Percentiles rank a stretch among this genome's conserved stretches.
phyloP scores from a whole-genome alignment of 495 filamentous ascomycete genomes.

The Aspergillus mulundensis region DNA sequence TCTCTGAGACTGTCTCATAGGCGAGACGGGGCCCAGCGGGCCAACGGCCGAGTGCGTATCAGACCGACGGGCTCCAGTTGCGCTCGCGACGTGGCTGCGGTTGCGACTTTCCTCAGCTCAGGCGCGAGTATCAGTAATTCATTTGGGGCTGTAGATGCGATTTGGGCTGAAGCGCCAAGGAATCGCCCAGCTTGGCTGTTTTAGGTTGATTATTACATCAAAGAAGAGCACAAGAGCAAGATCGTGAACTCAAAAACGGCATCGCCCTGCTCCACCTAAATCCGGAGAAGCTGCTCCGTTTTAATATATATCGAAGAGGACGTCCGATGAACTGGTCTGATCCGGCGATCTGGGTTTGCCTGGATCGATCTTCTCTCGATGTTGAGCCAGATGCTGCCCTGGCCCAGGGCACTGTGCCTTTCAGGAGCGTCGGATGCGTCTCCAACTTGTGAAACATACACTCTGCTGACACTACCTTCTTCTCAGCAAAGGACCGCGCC shows the following conservation, averaged over 20 bases:
- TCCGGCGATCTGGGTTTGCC: constrained; percentile 5
- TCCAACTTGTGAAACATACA: neutral
- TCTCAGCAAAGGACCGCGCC: neutral
- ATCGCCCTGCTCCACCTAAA: neutral
- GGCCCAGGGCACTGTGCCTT: neutral
- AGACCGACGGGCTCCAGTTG: neutral
- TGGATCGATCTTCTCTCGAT: neutral
- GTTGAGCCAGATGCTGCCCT: neutral
- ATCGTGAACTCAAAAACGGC: neutral
- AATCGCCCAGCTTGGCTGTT: constrained; percentile 1
- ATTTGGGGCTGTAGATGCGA: neutral
- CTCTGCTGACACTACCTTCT: neutral
- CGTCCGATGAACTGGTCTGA: constrained; percentile 3
- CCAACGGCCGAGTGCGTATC: neutral
- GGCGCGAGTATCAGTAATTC: too few relatives aligned
- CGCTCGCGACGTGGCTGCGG: neutral
- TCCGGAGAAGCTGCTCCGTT: neutral
- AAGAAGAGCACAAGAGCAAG: neutral
- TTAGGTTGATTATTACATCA: constrained; percentile 8
- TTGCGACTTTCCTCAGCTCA: neutral
- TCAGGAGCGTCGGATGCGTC: neutral
- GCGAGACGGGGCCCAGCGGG: neutral
- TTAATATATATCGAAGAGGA: neutral
- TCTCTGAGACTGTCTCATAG: neutral
- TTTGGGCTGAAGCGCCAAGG: neutral